A percentile compares a stretch with the other conserved stretches of the same genome.
Conservation (phyloP, 441 rosid species). For the Pelargonium citronellum region DNA sequence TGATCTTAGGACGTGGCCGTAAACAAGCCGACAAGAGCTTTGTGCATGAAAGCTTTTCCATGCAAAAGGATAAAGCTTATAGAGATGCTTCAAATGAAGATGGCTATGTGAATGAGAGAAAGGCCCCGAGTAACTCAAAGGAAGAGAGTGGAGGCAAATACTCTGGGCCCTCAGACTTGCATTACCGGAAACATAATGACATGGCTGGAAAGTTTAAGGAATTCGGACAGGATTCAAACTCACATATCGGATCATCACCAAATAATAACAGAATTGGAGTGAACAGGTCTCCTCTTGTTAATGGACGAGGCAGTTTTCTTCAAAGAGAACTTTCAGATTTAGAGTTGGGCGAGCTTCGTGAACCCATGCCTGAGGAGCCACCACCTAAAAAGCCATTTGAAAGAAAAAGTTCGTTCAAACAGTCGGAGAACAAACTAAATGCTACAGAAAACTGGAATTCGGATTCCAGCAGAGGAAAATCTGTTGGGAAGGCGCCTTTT, state of each 20-base stretch:
- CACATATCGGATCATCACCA: slow-evolving; percentile 42
- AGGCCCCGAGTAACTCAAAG: slow-evolving; percentile 41
- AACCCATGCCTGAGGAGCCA: slow-evolving; percentile 51
- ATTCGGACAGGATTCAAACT: slow-evolving; percentile 40
- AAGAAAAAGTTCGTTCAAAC: slow-evolving; percentile 57
- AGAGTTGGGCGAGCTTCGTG: slow-evolving; percentile 94
- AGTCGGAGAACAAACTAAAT: slow-evolving; percentile 47
- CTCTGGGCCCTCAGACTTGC: slow-evolving; percentile 40
- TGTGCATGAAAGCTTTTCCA: slow-evolving; percentile 38
- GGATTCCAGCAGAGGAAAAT: slow-evolving; percentile 50
- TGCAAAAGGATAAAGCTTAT: slow-evolving; percentile 43
- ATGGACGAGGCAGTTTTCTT: slow-evolving; percentile 51
- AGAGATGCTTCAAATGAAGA: slow-evolving; percentile 50
- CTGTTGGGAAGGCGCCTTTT: slow-evolving; percentile 38
- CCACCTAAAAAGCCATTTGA: slow-evolving; percentile 48
- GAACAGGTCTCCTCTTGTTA: slow-evolving; percentile 32
- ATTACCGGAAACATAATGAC: slow-evolving; percentile 46
- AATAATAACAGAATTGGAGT: slow-evolving; percentile 34
- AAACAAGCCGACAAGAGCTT: slow-evolving; percentile 44
- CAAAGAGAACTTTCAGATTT: slow-evolving; percentile 74
- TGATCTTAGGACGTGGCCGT: slow-evolving; percentile 37
- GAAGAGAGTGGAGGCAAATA: slow-evolving; percentile 53
- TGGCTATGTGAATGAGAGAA: slow-evolving; percentile 40
- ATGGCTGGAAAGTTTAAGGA: slow-evolving; percentile 51
- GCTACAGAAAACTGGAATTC: slow-evolving; percentile 50